phyloP scores from a whole-genome alignment of 1,284 basidiomycete genomes.

The Pyrrhoderma noxium region DNA sequence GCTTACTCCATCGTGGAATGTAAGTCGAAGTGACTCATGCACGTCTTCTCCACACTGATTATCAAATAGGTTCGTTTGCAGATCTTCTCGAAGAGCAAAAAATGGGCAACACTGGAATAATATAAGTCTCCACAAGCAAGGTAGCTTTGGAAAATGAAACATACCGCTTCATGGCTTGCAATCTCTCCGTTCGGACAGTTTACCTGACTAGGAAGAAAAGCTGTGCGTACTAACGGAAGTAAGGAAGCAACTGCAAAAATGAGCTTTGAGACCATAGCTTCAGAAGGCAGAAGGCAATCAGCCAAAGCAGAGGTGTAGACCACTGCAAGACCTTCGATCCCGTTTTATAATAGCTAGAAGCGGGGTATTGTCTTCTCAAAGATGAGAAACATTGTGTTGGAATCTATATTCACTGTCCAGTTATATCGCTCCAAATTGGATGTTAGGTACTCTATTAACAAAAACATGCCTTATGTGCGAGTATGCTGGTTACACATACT shows the following conservation, averaged over 20 bases:
- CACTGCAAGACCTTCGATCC: too few relatives aligned
- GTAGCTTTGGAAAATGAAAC: background rate
- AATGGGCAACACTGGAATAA: slow-evolving; percentile 20
- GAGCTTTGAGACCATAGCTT: slow-evolving; percentile 14
- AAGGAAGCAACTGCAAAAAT: slow-evolving; percentile 7
- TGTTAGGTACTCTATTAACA: too few relatives aligned
- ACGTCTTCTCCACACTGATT: slow-evolving; percentile 20
- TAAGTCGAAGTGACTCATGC: slow-evolving; percentile 22
- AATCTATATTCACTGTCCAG: too few relatives aligned
- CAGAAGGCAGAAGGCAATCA: background rate
- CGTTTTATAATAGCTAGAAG: too few relatives aligned
- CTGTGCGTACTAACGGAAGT: slow-evolving; percentile 4
- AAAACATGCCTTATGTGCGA: too few relatives aligned
- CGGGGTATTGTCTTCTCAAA: too few relatives aligned
- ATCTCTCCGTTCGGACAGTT: slow-evolving; percentile 20
- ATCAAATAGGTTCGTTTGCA: slow-evolving; percentile 20
- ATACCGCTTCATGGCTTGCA: slow-evolving; percentile 15
- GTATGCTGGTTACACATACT: too few relatives aligned
- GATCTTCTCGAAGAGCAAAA: slow-evolving; percentile 20
- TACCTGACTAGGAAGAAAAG: slow-evolving; percentile 16
- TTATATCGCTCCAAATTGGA: too few relatives aligned
- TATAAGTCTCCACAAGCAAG: background rate
- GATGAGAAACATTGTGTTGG: too few relatives aligned
- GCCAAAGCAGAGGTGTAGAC: too few relatives aligned
- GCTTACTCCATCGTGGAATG: slow-evolving; percentile 24